Conservation (phyloP, 352 stramenopile genomes). For the Aphanomyces stellatus region DNA sequence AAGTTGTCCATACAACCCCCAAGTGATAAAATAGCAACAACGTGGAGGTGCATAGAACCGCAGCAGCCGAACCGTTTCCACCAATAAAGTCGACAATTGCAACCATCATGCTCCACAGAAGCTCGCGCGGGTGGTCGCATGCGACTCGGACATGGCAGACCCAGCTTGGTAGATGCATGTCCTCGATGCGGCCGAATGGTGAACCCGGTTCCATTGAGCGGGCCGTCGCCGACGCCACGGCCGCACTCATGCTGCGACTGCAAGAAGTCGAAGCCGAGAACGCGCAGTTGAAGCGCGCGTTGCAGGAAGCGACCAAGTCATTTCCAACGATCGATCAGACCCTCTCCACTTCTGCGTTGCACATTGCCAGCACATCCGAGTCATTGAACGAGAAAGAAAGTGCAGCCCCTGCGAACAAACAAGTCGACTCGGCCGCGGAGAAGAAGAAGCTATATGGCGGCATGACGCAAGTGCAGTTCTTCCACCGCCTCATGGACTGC, state of each 20-base stretch:
- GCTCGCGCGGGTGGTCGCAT: neutral
- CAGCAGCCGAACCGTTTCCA: neutral
- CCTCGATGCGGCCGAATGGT: neutral
- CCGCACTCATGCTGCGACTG: neutral
- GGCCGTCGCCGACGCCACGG: constrained; percentile 11
- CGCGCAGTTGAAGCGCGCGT: neutral
- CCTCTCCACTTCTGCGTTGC: no score
- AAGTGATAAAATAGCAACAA: neutral
- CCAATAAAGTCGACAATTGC: neutral
- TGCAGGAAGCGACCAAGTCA: constrained; percentile 1
- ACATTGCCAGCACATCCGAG: no score
- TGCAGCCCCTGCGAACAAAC: neutral
- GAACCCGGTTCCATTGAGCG: neutral
- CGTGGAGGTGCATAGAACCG: neutral
- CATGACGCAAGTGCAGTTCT: neutral
- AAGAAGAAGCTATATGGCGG: neutral
- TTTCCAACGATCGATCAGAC: no score
- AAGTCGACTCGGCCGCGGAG: neutral
- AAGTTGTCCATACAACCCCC: neutral
- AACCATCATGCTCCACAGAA: neutral
- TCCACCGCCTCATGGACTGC: constrained; percentile 6
- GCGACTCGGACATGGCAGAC: neutral
- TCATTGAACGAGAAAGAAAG: neutral
- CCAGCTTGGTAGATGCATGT: neutral
- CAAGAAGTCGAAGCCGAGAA: constrained; percentile 7